phyloP scores from a whole-genome alignment of 805 yeast species.

The Cyberlindnera galapagoensis region DNA sequence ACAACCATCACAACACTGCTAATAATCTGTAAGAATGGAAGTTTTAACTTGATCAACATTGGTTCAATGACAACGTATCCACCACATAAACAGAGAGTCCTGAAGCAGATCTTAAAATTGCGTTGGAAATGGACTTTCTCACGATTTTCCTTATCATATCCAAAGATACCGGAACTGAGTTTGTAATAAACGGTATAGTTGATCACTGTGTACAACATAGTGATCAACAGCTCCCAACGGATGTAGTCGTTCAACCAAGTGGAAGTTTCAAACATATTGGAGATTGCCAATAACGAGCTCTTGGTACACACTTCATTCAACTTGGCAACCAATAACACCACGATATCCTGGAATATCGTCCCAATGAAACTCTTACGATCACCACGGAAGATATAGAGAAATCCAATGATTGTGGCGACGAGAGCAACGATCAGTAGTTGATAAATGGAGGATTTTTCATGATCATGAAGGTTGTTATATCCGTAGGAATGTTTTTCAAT shows the following conservation, averaged over 20 bases:
- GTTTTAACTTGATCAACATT: slow-evolving; percentile 24
- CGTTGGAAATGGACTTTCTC: slow-evolving; percentile 2
- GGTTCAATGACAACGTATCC: slow-evolving; percentile 1
- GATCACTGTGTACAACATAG: slow-evolving; percentile 1
- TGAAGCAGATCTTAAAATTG: slow-evolving; percentile 2
- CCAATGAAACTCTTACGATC: slow-evolving; percentile 6
- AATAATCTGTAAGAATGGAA: slow-evolving; percentile 16
- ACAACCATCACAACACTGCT: slow-evolving; percentile 9
- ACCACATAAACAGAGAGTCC: slow-evolving; percentile 1
- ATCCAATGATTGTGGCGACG: neutral
- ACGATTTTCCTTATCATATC: slow-evolving; percentile 6
- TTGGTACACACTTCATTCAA: neutral
- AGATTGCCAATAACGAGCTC: neutral
- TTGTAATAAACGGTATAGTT: slow-evolving; percentile 7
- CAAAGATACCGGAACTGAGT: slow-evolving; percentile 12
- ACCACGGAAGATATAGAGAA: slow-evolving; percentile 5
- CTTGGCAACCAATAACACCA: neutral
- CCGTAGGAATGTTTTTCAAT: slow-evolving; percentile 10
- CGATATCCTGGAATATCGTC: slow-evolving; percentile 9
- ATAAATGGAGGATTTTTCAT: neutral
- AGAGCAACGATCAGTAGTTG: slow-evolving; percentile 1
- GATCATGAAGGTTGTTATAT: slow-evolving; percentile 1
- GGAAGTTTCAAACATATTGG: neutral
- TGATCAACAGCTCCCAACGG: neutral
- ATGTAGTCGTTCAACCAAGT: neutral